Percentiles rank a stretch among this genome's conserved stretches.
These are phyloP conservation scores for Takashimella tepidaria DNA, from an alignment of 1,284 basidiomycete genomes.

Conservation along the genomic window DNA sequence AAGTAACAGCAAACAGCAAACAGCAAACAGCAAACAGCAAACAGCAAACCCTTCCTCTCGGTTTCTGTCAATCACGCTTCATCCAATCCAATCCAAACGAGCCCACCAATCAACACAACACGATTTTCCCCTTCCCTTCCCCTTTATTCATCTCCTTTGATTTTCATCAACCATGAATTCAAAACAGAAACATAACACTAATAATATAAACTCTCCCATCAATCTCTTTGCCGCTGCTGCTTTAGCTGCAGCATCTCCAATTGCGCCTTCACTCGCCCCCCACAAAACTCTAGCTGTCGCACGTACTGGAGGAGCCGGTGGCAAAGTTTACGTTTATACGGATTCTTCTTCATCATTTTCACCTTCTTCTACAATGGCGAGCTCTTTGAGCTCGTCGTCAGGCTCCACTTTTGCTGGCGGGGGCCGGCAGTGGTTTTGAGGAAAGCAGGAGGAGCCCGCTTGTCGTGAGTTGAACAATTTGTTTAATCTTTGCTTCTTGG, in stretches of 20 bases:
- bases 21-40: too few species aligned
- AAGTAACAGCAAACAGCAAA: too few species aligned
- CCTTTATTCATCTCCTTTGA: too few species aligned
- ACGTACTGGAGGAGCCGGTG: constrained; percentile 38
- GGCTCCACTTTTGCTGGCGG: constrained; percentile 40
- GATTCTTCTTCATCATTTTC: constrained; percentile 19
- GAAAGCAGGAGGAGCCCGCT: constrained; percentile 48
- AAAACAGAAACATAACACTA: constrained; percentile 14
- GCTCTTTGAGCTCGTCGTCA: not conserved
- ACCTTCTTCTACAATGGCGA: too few species aligned
- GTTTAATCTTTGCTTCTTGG: not conserved
- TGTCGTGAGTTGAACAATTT: constrained; percentile 25
- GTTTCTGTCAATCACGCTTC: too few species aligned
- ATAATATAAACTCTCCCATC: constrained; percentile 7
- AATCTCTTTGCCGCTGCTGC: constrained; percentile 20
- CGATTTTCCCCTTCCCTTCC: too few species aligned
- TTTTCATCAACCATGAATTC: constrained; percentile 21
- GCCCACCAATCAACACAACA: too few species aligned
- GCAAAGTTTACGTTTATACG: constrained; percentile 40
- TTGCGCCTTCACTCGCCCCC: constrained; percentile 12
- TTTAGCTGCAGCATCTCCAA: constrained; percentile 23
- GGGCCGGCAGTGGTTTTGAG: constrained; percentile 49
- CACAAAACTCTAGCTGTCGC: constrained; percentile 39
- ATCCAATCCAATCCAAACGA: too few species aligned
- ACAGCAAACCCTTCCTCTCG: too few species aligned